Evolutionary conservation across 1,284 basidiomycete species (phyloP).

Genomic region (Ceratobasidium sp.): DNA sequence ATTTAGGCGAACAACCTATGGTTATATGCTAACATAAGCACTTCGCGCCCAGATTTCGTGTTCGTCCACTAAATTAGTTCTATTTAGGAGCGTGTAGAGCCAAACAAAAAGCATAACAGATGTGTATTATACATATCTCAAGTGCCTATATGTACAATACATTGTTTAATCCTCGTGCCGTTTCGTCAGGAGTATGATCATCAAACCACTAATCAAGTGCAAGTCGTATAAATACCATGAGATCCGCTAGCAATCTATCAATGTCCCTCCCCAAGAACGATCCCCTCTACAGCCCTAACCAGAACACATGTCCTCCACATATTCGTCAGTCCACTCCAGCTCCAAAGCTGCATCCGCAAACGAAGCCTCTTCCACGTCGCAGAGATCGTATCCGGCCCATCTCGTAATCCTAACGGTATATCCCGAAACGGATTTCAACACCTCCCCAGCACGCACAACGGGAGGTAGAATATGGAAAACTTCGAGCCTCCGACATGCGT

Average conservation of each 20-base stretch:
- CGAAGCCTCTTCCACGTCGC: slow-evolving; percentile 32
- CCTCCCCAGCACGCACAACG: slow-evolving; percentile 12
- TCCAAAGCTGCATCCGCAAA: slow-evolving; percentile 24
- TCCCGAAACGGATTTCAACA: slow-evolving; percentile 19
- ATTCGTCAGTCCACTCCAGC: slow-evolving; percentile 27
- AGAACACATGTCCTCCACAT: slow-evolving; percentile 16
- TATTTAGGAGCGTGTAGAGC: too few relatives aligned
- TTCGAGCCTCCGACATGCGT: slow-evolving; percentile 30
- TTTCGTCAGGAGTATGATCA: background rate
- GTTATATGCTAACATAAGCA: background rate
- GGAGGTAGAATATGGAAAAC: slow-evolving; percentile 33
- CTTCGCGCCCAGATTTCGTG: background rate
- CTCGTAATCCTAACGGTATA: slow-evolving; percentile 35
- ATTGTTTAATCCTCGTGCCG: background rate
- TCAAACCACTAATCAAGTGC: background rate
- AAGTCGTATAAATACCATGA: slow-evolving; percentile 15
- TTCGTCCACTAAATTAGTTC: too few relatives aligned
- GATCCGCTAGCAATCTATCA: background rate
- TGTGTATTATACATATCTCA: slow-evolving; percentile 15
- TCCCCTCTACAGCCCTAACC: background rate
- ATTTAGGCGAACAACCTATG: background rate
- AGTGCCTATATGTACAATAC: slow-evolving; percentile 20
- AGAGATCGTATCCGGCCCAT: slow-evolving; percentile 36
- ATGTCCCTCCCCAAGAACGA: background rate
- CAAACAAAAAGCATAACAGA: background rate